Conservation (phyloP, 2,329 filamentous ascomycete genomes). For the Colletotrichum incanum region DNA sequence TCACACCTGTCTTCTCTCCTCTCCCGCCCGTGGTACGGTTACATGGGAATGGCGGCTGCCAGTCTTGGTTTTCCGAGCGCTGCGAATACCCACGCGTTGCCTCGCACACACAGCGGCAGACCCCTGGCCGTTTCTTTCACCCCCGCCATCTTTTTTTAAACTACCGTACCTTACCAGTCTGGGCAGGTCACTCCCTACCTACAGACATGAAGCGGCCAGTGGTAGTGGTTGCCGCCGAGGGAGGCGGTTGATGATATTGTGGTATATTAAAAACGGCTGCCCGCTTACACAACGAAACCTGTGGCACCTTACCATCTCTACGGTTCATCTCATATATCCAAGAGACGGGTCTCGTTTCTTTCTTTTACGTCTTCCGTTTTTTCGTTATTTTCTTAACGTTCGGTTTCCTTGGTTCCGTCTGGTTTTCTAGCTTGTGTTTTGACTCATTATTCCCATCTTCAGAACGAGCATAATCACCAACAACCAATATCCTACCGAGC, state of each 20-base stretch:
- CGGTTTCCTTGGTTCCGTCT: conserved; percentile 31
- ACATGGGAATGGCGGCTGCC: conserved; percentile 39
- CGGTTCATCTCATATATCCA: conserved; percentile 28
- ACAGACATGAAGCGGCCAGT: conserved; percentile 14
- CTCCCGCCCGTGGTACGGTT: conserved; percentile 30
- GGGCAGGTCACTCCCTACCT: conserved; percentile 4
- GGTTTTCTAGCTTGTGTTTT: conserved; percentile 28
- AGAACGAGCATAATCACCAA: conserved; percentile 18
- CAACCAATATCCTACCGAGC: conserved; percentile 21
- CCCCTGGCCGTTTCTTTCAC: conserved; percentile 10
- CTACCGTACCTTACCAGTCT: conserved; percentile 14
- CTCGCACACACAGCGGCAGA: conserved; percentile 32
- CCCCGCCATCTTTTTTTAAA: conserved; percentile 25
- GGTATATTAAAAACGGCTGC: conserved; percentile 40
- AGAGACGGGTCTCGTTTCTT: conserved; percentile 32
- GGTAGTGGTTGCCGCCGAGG: conserved; percentile 24
- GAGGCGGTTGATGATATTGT: conserved; percentile 8
- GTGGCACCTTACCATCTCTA: neutral
- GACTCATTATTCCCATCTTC: conserved; percentile 12
- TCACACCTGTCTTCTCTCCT: neutral
- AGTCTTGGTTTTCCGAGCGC: conserved; percentile 24
- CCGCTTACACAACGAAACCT: conserved; percentile 15
- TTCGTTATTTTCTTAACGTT: conserved; percentile 31
- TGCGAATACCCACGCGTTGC: conserved; percentile 38
- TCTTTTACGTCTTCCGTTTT: conserved; percentile 43